Evolutionary conservation across 257 asterid species (phyloP).

Genomic region (Solanum clarkiae): DNA sequence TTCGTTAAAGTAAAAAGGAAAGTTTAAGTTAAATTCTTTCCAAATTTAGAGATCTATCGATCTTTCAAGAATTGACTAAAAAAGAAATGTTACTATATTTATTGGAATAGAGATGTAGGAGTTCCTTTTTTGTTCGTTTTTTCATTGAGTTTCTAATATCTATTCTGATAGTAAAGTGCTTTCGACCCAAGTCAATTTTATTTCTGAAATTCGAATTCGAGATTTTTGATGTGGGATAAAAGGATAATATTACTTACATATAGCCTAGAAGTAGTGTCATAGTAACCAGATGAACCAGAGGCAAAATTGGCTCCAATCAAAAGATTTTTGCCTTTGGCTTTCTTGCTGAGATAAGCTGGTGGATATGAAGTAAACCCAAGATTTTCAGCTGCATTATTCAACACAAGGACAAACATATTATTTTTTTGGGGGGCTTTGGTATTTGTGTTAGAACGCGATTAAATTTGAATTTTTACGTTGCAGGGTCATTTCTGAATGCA

Average conservation of each 20-base stretch:
- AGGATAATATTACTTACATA: constrained; percentile 21
- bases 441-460: background rate
- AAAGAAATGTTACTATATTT: background rate
- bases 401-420: background rate
- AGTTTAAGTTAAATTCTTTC: background rate
- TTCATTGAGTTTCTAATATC: accelerated
- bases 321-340: constrained; percentile 41
- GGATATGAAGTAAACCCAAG: constrained; percentile 75
- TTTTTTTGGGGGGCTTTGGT: accelerated
- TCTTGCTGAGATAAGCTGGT: constrained; percentile 50
- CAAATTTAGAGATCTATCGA: background rate
- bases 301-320: constrained; percentile 79
- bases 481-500: too few relatives aligned
- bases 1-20: background rate
- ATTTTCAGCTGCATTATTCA: constrained; percentile 52
- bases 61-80: background rate
- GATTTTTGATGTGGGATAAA: background rate
- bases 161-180: accelerated
- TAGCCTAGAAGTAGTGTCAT: constrained; percentile 47
- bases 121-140: background rate
- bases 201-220: background rate
- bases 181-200: accelerated
- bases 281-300: constrained; percentile 76
- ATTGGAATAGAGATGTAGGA: background rate
- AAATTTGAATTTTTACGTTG: background rate